These are phyloP conservation scores for Trichoderma hamatum DNA, from an alignment of 2,329 filamentous ascomycete genomes.

Conservation along the genomic window DNA sequence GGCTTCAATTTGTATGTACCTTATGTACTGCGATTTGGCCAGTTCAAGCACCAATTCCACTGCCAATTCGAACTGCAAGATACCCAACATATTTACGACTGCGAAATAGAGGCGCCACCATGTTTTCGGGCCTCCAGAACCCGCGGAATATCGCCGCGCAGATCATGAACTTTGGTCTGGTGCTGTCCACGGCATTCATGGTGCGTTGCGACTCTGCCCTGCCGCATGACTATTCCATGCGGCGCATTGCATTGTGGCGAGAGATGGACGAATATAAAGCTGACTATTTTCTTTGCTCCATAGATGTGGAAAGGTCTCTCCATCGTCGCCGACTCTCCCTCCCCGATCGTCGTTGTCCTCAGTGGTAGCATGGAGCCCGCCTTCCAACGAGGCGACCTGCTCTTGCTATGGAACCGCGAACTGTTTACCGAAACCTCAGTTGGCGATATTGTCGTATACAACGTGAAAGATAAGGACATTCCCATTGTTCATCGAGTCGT, in stretches of 20 bases:
- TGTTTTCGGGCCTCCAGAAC: constrained; percentile 72
- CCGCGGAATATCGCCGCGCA: constrained; percentile 81
- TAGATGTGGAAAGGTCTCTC: constrained; percentile 87
- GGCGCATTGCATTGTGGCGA: not conserved
- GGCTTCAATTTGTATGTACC: constrained; percentile 9
- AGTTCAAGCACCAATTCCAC: not conserved
- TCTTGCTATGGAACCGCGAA: constrained; percentile 77
- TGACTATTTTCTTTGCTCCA: not conserved
- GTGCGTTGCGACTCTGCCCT: constrained; percentile 37
- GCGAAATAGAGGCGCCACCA: constrained; percentile 39
- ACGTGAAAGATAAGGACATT: constrained; percentile 90
- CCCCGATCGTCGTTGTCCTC: constrained; percentile 80
- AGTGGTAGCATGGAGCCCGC: constrained; percentile 84
- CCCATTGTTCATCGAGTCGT: constrained; percentile 95
- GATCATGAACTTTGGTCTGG: constrained; percentile 86
- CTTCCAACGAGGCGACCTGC: constrained; percentile 75
- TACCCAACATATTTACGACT: not conserved
- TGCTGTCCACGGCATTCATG: constrained; percentile 92
- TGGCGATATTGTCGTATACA: constrained; percentile 67
- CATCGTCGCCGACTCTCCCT: constrained; percentile 73
- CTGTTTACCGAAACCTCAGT: constrained; percentile 57
- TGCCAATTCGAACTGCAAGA: too few relatives aligned
- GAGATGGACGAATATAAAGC: not conserved
- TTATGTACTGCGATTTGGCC: not conserved
- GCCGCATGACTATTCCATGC: not conserved